These are phyloP conservation scores for Globisporangium apiculatum DNA, from an alignment of 352 stramenopile genomes.

Conservation along the genomic window DNA sequence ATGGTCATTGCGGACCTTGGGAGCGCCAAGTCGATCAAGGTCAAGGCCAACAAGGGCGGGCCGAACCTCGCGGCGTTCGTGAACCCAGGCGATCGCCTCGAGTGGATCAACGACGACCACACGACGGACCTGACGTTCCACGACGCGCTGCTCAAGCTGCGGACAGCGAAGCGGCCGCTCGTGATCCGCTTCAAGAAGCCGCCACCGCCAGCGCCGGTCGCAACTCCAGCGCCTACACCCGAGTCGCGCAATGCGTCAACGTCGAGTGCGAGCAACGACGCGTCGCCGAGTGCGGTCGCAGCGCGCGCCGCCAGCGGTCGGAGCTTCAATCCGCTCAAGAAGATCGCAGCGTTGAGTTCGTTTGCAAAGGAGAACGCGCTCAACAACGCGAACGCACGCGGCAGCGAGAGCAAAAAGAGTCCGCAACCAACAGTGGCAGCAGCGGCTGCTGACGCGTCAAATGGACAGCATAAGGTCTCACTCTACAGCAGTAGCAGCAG, in stretches of 20 bases:
- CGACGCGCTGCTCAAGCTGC: conserved; percentile 76
- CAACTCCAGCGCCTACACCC: conserved; percentile 14
- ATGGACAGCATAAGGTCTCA: not conserved
- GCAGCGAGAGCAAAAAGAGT: conserved; percentile 12
- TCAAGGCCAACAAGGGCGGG: conserved; percentile 68
- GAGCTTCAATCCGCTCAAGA: conserved; percentile 57
- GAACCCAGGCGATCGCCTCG: conserved; percentile 55
- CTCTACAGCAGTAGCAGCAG: not conserved
- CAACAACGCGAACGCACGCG: conserved; percentile 27
- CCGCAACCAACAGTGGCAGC: conserved; percentile 16
- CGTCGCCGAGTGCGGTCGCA: conserved; percentile 1
- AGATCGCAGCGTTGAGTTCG: conserved; percentile 38
- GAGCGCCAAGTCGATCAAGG: conserved; percentile 81
- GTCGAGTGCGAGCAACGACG: conserved; percentile 12
- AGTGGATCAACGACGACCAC: conserved; percentile 82
- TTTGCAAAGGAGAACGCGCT: conserved; percentile 37
- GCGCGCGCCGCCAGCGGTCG: conserved; percentile 14
- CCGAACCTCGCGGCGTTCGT: conserved; percentile 47
- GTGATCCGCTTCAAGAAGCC: conserved; percentile 82
- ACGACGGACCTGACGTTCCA: conserved; percentile 72
- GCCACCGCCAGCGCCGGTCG: conserved; percentile 18
- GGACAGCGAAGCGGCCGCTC: conserved; percentile 72
- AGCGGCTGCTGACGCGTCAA: conserved; percentile 1
- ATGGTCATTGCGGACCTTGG: conserved; percentile 81
- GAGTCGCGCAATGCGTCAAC: conserved; percentile 3